Percentiles rank a stretch among this genome's conserved stretches.
Conservation (phyloP, 2,329 filamentous ascomycete species). For the Lasiodiplodia theobromae region DNA sequence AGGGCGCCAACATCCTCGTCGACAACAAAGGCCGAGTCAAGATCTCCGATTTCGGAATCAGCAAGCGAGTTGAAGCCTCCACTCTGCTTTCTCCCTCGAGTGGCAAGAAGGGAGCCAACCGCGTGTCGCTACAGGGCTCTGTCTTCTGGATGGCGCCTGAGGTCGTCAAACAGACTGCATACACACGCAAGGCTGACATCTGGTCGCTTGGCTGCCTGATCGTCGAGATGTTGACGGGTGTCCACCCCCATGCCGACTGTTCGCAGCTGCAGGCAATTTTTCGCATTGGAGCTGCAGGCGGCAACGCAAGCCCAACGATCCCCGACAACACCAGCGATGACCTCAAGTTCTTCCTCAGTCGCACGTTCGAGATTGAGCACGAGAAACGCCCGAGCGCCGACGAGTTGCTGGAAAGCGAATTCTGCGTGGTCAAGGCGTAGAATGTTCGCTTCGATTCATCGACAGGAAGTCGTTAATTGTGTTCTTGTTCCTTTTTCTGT, state of each 20-base stretch:
- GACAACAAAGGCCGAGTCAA: constrained; percentile 99
- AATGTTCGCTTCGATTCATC: neutral
- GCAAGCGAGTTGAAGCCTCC: constrained; percentile 93
- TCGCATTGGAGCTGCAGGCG: constrained; percentile 81
- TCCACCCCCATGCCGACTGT: constrained; percentile 95
- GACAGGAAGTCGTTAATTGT: constrained; percentile 12
- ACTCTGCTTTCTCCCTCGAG: constrained; percentile 68
- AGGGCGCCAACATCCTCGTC: constrained; percentile 97
- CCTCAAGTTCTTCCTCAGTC: constrained; percentile 80
- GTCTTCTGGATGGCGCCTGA: constrained; percentile 99
- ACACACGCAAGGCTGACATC: constrained; percentile 98
- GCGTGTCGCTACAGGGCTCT: constrained; percentile 87
- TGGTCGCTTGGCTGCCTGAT: constrained; percentile 97
- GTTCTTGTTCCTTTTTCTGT: constrained; percentile 8
- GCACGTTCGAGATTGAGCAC: constrained; percentile 96
- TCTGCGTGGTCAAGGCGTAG: constrained; percentile 75
- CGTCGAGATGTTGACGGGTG: constrained; percentile 98
- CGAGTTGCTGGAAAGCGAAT: constrained; percentile 83
- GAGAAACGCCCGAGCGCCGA: constrained; percentile 91
- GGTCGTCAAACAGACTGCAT: constrained; percentile 96
- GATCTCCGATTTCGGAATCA: constrained; percentile 98
- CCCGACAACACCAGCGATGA: constrained; percentile 87
- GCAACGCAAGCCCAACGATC: constrained; percentile 84
- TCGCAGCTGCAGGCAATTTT: constrained; percentile 98
- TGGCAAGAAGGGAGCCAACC: constrained; percentile 63